phyloP scores from a whole-genome alignment of 192 early-diverging fungal genomes.

The Backusella sp. region DNA sequence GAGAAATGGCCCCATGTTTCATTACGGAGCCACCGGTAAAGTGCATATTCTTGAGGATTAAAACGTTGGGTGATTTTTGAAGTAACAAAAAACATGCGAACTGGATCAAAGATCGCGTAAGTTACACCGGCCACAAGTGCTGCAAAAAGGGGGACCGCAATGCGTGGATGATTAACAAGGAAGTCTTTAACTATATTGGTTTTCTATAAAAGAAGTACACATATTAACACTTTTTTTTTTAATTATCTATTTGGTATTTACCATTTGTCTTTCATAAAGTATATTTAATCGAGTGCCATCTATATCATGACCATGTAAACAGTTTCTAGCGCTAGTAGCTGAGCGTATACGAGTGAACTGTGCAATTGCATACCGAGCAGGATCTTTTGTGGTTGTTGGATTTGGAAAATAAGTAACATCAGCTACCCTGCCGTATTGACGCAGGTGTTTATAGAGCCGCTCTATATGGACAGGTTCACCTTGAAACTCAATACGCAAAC shows the following conservation, averaged over 20 bases:
- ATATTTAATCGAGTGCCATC: conserved; percentile 62
- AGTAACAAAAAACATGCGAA: conserved; percentile 85
- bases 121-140: conserved; percentile 73
- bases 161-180: conserved; percentile 73
- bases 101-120: conserved; percentile 89
- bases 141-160: conserved; percentile 74
- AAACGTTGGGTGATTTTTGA: conserved; percentile 84
- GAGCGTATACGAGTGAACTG: conserved; percentile 74
- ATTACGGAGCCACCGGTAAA: conserved; percentile 57
- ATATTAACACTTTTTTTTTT: neutral
- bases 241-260: conserved; percentile 19
- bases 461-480: conserved; percentile 72
- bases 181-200: conserved; percentile 63
- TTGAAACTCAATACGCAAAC: conserved; percentile 69
- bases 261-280: conserved; percentile 58
- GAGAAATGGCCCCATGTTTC: conserved; percentile 39
- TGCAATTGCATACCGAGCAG: conserved; percentile 76
- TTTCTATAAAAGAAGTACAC: conserved; percentile 28
- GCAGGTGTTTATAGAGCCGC: conserved; percentile 68
- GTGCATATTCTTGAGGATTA: conserved; percentile 60
- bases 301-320: conserved; percentile 81
- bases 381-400: conserved; percentile 65
- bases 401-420: conserved; percentile 66
- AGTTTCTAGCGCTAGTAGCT: conserved; percentile 92
- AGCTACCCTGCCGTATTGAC: conserved; percentile 78